A percentile compares a stretch with the other conserved stretches of the same genome.
phyloP scores from a whole-genome alignment of 1,284 basidiomycete genomes.

The Entoloma clypeatum region DNA sequence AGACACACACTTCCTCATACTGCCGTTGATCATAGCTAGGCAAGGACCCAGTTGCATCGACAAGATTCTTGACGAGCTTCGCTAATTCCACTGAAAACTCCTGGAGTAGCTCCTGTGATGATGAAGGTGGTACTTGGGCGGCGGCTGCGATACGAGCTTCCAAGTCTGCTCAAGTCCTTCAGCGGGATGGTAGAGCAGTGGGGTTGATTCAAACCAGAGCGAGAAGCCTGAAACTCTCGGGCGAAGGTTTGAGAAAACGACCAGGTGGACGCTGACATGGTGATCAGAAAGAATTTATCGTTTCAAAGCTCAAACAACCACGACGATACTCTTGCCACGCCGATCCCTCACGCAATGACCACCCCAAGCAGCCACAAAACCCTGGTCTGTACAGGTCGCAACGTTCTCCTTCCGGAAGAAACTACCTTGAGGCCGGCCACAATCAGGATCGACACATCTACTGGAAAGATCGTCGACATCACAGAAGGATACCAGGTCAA shows the following conservation, averaged over 20 bases:
- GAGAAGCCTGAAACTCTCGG: constrained; percentile 13
- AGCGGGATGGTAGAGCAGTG: neutral
- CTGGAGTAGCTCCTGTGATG: constrained; percentile 31
- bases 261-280: constrained; percentile 16
- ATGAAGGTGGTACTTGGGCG: constrained; percentile 23
- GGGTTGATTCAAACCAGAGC: constrained; percentile 14
- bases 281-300: too few relatives aligned
- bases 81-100: constrained; percentile 42
- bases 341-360: too few relatives aligned
- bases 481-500: constrained; percentile 31
- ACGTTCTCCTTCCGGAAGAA: constrained; percentile 57
- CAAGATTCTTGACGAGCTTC: constrained; percentile 54
- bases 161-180: constrained; percentile 33
- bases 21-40: constrained; percentile 73
- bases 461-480: constrained; percentile 69
- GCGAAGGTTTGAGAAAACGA: constrained; percentile 17
- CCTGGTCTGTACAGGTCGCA: constrained; percentile 43
- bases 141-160: constrained; percentile 34
- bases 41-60: constrained; percentile 57
- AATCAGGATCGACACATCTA: constrained; percentile 55
- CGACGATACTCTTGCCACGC: too few relatives aligned
- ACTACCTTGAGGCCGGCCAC: constrained; percentile 62
- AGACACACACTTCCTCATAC: constrained; percentile 56
- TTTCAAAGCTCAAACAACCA: too few relatives aligned
- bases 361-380: too few relatives aligned